These are phyloP conservation scores for Rutstroemia sp. DNA, from an alignment of 2,329 filamentous ascomycete species.

Conservation along the genomic window DNA sequence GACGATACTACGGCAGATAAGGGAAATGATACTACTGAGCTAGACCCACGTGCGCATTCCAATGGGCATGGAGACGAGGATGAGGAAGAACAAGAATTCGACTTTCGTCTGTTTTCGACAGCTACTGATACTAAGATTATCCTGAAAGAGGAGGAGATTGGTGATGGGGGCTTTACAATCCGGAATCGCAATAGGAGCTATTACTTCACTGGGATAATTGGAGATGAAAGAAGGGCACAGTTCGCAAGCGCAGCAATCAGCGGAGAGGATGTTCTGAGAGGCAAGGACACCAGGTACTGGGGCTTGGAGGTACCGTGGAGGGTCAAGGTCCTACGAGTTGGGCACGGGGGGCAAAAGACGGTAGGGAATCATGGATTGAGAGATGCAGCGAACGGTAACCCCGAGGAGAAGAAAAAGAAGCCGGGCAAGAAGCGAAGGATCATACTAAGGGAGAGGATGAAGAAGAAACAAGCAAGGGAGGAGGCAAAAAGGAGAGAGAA, in stretches of 20 bases:
- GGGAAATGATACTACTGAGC: slow-evolving; percentile 19
- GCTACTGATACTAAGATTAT: slow-evolving; percentile 38
- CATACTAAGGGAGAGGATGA: slow-evolving; percentile 36
- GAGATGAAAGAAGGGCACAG: slow-evolving; percentile 31
- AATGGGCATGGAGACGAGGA: slow-evolving; percentile 15
- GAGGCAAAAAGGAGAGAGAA: slow-evolving; percentile 34
- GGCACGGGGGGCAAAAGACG: slow-evolving; percentile 16
- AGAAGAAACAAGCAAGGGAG: slow-evolving; percentile 30
- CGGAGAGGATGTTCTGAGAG: slow-evolving; percentile 42
- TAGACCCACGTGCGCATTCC: background rate
- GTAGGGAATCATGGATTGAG: slow-evolving; percentile 16
- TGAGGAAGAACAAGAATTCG: slow-evolving; percentile 37
- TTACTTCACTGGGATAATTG: slow-evolving; percentile 39
- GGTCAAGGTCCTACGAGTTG: slow-evolving; percentile 38
- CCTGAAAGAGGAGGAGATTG: slow-evolving; percentile 35
- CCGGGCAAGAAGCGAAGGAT: slow-evolving; percentile 54
- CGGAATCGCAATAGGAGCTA: slow-evolving; percentile 38
- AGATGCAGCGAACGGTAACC: slow-evolving; percentile 1
- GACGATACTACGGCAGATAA: slow-evolving; percentile 10
- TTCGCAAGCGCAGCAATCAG: slow-evolving; percentile 43
- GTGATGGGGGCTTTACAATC: slow-evolving; percentile 35
- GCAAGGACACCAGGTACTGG: slow-evolving; percentile 42
- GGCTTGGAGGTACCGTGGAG: slow-evolving; percentile 55
- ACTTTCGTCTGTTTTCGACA: slow-evolving; percentile 47
- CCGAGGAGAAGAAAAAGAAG: slow-evolving; percentile 32